Conservation (phyloP, 495 filamentous ascomycete genomes). For the Aspergillus campestris region DNA sequence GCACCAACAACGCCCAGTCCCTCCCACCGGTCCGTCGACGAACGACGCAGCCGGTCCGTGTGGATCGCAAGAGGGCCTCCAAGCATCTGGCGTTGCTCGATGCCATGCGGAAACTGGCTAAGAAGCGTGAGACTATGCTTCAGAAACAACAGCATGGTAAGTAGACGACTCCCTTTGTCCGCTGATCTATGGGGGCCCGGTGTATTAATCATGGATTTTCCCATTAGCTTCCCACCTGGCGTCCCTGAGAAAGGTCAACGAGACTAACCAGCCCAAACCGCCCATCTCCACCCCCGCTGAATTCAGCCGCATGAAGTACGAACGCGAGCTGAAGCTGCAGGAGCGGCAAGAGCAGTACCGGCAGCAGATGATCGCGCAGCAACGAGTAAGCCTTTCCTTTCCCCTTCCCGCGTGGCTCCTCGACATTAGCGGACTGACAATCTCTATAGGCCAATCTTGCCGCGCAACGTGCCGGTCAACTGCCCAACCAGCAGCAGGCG, state of each 20-base stretch:
- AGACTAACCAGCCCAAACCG: constrained; percentile 52
- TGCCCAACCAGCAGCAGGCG: constrained; percentile 31
- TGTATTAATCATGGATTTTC: constrained; percentile 11
- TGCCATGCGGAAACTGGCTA: constrained; percentile 88
- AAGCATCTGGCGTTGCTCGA: constrained; percentile 84
- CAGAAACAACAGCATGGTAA: constrained; percentile 82
- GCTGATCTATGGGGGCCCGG: not conserved
- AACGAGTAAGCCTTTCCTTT: constrained; percentile 41
- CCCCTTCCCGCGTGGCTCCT: not conserved
- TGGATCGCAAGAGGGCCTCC: constrained; percentile 77
- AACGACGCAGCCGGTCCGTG: constrained; percentile 64
- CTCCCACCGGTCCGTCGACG: constrained; percentile 53
- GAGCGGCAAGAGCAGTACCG: constrained; percentile 66
- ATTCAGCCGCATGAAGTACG: constrained; percentile 79
- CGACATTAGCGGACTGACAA: constrained; percentile 5
- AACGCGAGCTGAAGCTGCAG: constrained; percentile 67
- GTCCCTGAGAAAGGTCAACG: constrained; percentile 62
- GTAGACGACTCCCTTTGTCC: constrained; percentile 1
- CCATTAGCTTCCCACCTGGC: constrained; percentile 50
- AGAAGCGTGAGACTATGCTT: constrained; percentile 75
- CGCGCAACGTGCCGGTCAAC: constrained; percentile 37
- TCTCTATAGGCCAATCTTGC: constrained; percentile 25
- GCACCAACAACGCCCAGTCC: constrained; percentile 36
- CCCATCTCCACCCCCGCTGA: constrained; percentile 69
- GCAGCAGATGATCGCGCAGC: constrained; percentile 51